Evolutionary conservation across 176 grass and related monocot species (phyloP).

Genomic region (Themeda triandra): DNA sequence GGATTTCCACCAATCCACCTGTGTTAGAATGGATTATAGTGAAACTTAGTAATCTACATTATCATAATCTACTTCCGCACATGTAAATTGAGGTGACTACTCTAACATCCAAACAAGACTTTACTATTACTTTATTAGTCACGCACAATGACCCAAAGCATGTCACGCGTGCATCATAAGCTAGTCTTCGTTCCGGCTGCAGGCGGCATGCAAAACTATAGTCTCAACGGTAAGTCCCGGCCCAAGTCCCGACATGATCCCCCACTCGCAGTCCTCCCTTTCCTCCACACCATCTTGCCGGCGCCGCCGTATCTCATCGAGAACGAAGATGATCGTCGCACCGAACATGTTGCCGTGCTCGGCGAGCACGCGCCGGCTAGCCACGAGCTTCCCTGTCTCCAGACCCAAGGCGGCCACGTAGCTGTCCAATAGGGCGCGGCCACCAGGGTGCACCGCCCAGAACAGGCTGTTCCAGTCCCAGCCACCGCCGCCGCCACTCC

Average conservation of each 20-base stretch:
- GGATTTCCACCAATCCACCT: too few relatives aligned
- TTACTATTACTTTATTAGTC: too few relatives aligned
- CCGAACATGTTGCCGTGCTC: constrained; percentile 55
- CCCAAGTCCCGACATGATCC: constrained; percentile 46
- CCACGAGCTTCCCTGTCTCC: constrained; percentile 32
- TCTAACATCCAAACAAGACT: too few relatives aligned
- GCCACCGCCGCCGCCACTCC: neutral
- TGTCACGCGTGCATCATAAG: neutral
- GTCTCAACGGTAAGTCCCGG: constrained; percentile 48
- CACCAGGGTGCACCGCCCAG: constrained; percentile 44
- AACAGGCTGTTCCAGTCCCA: constrained; percentile 39
- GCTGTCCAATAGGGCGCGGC: constrained; percentile 25
- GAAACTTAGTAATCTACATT: too few relatives aligned
- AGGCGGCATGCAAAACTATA: constrained; percentile 5
- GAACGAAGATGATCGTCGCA: neutral
- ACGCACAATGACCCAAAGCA: too few relatives aligned
- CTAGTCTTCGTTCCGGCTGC: neutral
- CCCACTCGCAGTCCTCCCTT: constrained; percentile 31
- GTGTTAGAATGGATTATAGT: too few relatives aligned
- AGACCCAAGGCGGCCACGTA: constrained; percentile 38
- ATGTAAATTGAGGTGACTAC: too few relatives aligned
- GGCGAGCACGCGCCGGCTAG: constrained; percentile 36
- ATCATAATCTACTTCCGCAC: too few relatives aligned
- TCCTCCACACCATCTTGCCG: neutral
- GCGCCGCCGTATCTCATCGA: neutral